These are phyloP conservation scores for Withania somnifera DNA, from an alignment of 305 asterid species.

Conservation along the genomic window DNA sequence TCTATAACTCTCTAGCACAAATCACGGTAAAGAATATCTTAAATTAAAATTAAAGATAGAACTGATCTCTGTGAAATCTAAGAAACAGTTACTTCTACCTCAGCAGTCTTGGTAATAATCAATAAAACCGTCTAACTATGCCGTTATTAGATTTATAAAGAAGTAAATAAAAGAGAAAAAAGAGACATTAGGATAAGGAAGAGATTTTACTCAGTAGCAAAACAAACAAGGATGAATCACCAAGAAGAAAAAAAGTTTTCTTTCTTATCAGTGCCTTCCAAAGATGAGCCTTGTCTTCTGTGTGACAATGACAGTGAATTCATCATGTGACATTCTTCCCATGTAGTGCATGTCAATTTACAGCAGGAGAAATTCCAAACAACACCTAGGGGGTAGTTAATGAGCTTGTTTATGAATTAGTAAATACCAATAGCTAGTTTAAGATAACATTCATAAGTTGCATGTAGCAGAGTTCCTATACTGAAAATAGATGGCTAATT, in stretches of 20 bases:
- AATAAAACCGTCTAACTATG: not conserved
- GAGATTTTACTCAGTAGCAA: not conserved
- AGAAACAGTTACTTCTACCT: not conserved
- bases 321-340: not conserved
- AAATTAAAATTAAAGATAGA: not conserved
- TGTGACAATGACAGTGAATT: not conserved
- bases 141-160: not conserved
- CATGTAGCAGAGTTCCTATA: not conserved
- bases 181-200: not conserved
- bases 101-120: not conserved
- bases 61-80: not conserved
- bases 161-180: not conserved
- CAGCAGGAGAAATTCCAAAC: not conserved
- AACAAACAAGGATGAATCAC: not conserved
- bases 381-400: not conserved
- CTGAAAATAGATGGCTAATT: not conserved
- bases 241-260: not conserved
- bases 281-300: not conserved
- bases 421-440: not conserved
- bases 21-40: not conserved
- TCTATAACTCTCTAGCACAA: not conserved
- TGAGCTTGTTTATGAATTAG: not conserved
- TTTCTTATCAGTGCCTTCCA: not conserved
- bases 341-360: not conserved
- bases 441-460: not conserved